Conservation (phyloP, 306 rosid species). For the Datisca glomerata region DNA sequence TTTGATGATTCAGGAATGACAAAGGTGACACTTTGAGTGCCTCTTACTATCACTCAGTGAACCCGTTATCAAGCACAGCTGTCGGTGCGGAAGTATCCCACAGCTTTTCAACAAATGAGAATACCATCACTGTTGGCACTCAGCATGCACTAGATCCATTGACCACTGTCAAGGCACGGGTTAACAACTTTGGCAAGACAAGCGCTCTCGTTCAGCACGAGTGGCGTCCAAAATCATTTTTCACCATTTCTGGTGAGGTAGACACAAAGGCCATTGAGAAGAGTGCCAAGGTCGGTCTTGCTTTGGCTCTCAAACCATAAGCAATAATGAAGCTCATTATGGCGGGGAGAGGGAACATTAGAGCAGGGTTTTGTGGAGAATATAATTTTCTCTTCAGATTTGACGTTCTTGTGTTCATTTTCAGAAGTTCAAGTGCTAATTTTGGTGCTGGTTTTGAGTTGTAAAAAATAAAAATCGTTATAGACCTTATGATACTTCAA, state of each 20-base stretch:
- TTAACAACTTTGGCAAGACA: slow-evolving; percentile 55
- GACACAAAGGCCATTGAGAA: slow-evolving; percentile 70
- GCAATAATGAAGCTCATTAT: too few species aligned
- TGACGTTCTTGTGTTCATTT: too few species aligned
- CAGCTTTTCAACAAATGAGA: slow-evolving; percentile 45
- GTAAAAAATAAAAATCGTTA: too few species aligned
- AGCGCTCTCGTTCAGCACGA: slow-evolving; percentile 70
- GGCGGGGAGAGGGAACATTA: too few species aligned
- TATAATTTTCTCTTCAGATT: too few species aligned
- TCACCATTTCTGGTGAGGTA: slow-evolving; percentile 79
- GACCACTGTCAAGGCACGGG: slow-evolving; percentile 50
- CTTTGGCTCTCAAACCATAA: slow-evolving; percentile 74
- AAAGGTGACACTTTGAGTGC: slow-evolving; percentile 56
- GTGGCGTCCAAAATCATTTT: slow-evolving; percentile 77
- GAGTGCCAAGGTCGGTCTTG: slow-evolving; percentile 69
- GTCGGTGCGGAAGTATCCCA: slow-evolving; percentile 67
- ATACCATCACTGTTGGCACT: slow-evolving; percentile 53
- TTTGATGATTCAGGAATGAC: slow-evolving; percentile 41
- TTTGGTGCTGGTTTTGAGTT: too few species aligned
- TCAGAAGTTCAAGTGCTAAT: too few species aligned
- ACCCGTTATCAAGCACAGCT: slow-evolving; percentile 39
- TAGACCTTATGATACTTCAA: too few species aligned
- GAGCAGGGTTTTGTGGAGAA: too few species aligned
- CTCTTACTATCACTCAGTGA: slow-evolving; percentile 57
- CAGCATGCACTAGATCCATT: slow-evolving; percentile 65